These are phyloP conservation scores for Calonectria hongkongensis DNA, from an alignment of 2,329 filamentous ascomycete species.

Conservation along the genomic window DNA sequence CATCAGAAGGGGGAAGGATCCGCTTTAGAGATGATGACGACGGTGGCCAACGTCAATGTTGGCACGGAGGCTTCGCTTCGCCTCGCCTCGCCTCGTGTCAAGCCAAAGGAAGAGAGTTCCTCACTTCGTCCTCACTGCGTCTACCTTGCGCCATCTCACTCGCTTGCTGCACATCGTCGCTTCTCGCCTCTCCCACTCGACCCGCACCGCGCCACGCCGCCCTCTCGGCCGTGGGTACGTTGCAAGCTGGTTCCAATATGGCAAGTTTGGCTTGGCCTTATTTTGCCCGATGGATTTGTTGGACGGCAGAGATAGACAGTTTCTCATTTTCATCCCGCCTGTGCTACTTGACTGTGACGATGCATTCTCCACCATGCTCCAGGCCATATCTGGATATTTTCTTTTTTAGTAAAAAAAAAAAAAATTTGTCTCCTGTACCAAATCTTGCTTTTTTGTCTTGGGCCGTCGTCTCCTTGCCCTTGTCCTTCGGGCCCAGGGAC, in stretches of 20 bases:
- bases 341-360: slow-evolving; percentile 20
- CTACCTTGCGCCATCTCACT: slow-evolving; percentile 29
- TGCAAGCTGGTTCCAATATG: slow-evolving; percentile 14
- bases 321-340: slow-evolving; percentile 10
- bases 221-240: slow-evolving; percentile 20
- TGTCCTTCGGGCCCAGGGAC: slow-evolving; percentile 25
- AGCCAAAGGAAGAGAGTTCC: slow-evolving; percentile 21
- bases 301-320: neutral
- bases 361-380: slow-evolving; percentile 9
- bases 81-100: slow-evolving; percentile 25
- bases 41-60: slow-evolving; percentile 10
- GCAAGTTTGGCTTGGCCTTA: slow-evolving; percentile 16
- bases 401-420: slow-evolving; percentile 3
- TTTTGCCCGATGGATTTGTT: slow-evolving; percentile 3
- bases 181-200: slow-evolving; percentile 21
- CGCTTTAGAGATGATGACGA: slow-evolving; percentile 21
- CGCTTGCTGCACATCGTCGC: slow-evolving; percentile 6
- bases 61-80: slow-evolving; percentile 12
- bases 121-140: slow-evolving; percentile 16
- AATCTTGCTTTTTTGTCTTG: slow-evolving; percentile 28
- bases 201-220: slow-evolving; percentile 19
- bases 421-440: slow-evolving; percentile 16
- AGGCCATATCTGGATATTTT: slow-evolving; percentile 9
- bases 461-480: slow-evolving; percentile 28
- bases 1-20: slow-evolving; percentile 13